Evolutionary conservation across 495 filamentous ascomycete genomes (phyloP).

Genomic region (Penicillium tannophilum): DNA sequence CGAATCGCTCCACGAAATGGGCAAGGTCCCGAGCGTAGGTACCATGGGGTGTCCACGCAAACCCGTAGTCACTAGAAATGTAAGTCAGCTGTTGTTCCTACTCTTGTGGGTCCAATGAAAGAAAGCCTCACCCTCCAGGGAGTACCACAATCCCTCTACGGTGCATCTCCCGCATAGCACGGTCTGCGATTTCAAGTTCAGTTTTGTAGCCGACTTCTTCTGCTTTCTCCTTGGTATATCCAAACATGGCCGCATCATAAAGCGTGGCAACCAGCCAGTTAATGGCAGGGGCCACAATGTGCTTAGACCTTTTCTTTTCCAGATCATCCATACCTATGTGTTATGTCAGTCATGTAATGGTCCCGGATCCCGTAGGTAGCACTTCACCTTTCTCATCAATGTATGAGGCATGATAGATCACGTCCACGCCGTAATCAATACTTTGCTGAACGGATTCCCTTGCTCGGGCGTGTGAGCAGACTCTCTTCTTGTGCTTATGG

Average conservation of each 20-base stretch:
- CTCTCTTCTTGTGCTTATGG: conserved; percentile 41
- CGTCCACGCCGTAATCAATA: conserved; percentile 50
- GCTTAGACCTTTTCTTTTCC: conserved; percentile 45
- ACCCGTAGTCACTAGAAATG: conserved; percentile 50
- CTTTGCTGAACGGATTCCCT: conserved; percentile 51
- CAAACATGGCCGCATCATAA: conserved; percentile 46
- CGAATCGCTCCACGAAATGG: conserved; percentile 52
- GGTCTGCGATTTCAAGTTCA: conserved; percentile 45
- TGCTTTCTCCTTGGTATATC: conserved; percentile 45
- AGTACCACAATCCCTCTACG: conserved; percentile 48
- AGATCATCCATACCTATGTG: conserved; percentile 48
- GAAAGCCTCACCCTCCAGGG: conserved; percentile 36
- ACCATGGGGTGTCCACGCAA: conserved; percentile 55
- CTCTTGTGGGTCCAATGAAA: neutral
- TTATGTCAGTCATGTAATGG: neutral
- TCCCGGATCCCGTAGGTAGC: too few species aligned
- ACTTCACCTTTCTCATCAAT: conserved; percentile 50
- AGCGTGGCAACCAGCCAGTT: conserved; percentile 49
- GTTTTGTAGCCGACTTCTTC: conserved; percentile 47
- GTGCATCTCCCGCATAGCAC: conserved; percentile 50
- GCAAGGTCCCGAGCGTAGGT: conserved; percentile 53
- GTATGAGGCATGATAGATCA: conserved; percentile 55
- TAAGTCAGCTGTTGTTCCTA: neutral
- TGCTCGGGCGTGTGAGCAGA: conserved; percentile 54
- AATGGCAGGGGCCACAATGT: conserved; percentile 50